A percentile compares a stretch with the other conserved stretches of the same genome.
phyloP scores from a whole-genome alignment of 2,329 filamentous ascomycete genomes.

The Penicillium thymicola region DNA sequence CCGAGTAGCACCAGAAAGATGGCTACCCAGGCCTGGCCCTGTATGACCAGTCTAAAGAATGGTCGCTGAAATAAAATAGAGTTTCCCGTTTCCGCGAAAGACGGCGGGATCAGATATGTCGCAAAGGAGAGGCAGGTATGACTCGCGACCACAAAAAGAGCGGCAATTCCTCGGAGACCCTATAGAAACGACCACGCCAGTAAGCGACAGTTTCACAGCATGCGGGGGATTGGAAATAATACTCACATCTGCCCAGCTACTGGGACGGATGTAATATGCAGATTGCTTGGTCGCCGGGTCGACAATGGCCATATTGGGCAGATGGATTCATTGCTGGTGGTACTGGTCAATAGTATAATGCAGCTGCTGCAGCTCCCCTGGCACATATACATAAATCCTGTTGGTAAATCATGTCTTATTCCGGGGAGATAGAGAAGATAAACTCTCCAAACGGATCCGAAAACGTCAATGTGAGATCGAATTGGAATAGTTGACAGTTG shows the following conservation, averaged over 20 bases:
- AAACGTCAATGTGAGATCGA: slow-evolving; percentile 2
- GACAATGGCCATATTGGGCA: slow-evolving; percentile 6
- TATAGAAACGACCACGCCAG: slow-evolving; percentile 21
- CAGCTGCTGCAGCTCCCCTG: slow-evolving; percentile 2
- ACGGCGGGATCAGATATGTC: slow-evolving; percentile 49
- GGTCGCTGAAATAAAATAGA: slow-evolving; percentile 57
- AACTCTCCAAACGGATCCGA: neutral
- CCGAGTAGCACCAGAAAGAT: slow-evolving; percentile 65
- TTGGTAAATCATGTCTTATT: neutral
- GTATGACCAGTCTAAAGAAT: slow-evolving; percentile 57
- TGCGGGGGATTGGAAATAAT: neutral
- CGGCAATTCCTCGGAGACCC: slow-evolving; percentile 57
- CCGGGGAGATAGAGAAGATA: neutral
- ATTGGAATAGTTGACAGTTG: slow-evolving; percentile 4
- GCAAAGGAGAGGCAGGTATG: slow-evolving; percentile 54
- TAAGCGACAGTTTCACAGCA: neutral
- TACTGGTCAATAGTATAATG: slow-evolving; percentile 8
- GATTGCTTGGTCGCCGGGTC: slow-evolving; percentile 4
- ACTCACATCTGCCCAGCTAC: slow-evolving; percentile 23
- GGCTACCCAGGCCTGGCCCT: slow-evolving; percentile 63
- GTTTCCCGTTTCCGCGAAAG: slow-evolving; percentile 42
- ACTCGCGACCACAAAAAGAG: slow-evolving; percentile 54
- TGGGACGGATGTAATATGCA: slow-evolving; percentile 10
- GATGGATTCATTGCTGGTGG: neutral
- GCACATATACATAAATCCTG: slow-evolving; percentile 1